Evolutionary conservation across 495 filamentous ascomycete genomes (phyloP).

Genomic region (Neurospora sp.): DNA sequence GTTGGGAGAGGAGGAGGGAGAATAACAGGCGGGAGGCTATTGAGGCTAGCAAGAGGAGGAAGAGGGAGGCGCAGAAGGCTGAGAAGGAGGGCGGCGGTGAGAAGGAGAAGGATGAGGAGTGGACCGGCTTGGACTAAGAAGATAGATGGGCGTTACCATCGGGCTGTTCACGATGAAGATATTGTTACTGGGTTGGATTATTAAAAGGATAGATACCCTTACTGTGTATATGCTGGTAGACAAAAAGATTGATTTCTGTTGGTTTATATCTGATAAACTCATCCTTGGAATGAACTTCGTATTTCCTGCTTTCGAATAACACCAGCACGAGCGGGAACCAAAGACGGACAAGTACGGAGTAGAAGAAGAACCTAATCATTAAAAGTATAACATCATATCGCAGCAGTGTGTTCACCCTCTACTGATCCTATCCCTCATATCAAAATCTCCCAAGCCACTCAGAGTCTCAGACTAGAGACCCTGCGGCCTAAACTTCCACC

Average conservation of each 20-base stretch:
- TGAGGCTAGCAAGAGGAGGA: slow-evolving; percentile 56
- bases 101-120: slow-evolving; percentile 42
- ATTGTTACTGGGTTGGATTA: neutral
- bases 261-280: neutral
- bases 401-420: neutral
- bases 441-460: neutral
- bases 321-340: neutral
- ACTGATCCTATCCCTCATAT: neutral
- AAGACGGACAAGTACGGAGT: neutral
- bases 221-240: neutral
- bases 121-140: slow-evolving; percentile 58
- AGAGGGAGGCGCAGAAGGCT: slow-evolving; percentile 27
- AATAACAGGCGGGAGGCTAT: slow-evolving; percentile 67
- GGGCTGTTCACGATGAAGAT: neutral
- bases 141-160: slow-evolving; percentile 16
- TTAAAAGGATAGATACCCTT: neutral
- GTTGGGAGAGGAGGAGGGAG: slow-evolving; percentile 71
- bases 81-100: slow-evolving; percentile 22
- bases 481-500: slow-evolving; percentile 26
- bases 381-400: neutral
- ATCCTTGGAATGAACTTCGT: neutral
- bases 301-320: neutral
- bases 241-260: neutral
- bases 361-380: neutral
- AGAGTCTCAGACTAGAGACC: neutral